Base-by-base conservation (phyloP, 1,284 basidiomycete genomes). In the Cryptococcus wingfieldii region DNA sequence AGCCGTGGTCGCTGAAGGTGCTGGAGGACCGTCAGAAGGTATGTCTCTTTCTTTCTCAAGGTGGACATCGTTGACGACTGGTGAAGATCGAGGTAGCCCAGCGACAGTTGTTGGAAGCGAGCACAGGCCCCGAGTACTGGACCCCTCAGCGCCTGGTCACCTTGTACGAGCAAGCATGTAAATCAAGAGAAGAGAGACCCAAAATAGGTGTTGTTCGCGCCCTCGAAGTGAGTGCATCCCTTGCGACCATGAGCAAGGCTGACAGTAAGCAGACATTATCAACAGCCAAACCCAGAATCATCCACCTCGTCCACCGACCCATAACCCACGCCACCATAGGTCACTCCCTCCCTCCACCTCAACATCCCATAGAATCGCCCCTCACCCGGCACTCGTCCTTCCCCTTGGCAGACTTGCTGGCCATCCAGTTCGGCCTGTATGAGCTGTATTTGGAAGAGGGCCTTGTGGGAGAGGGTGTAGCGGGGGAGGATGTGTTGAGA, bases 361-460 rank as follows among this genome's bases (percentile, higher is more conserved):
- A 56, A 1, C 48, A 52, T 8, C 63, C 65, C 8, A 59, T 76
- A 54, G 75, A 77, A 58, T 53, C 64, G 44, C 86, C 88, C 58
- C 79, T 96, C 18, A 86, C 83, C 0, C 75, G 82, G 1, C 82
- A 85, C 3, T 80, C 84, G 0, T 87, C 89, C 0, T 85, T 87
- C 27, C 86, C 90, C 12, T 80, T 97, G 23, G 88, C 92, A 1
- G 93, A 95, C 74, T 84, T 95, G 12, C 85, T 96, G 58, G 84
- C 85, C 7, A 86, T 94, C 58, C 90, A 94, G 72, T 95, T 90
- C 87, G 90, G 90, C 0, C 79, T 95, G 19, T 81, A 86, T 38
- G 91, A 90, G 64, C 77, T 94, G 25, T 85, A 87, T 0, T 82
- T 94, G 56, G 85, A 88, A 54, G 86, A 63, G 12, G 90, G 75